phyloP scores from a whole-genome alignment of 2,329 filamentous ascomycete genomes.

The Cylindrodendrum hubeiense region DNA sequence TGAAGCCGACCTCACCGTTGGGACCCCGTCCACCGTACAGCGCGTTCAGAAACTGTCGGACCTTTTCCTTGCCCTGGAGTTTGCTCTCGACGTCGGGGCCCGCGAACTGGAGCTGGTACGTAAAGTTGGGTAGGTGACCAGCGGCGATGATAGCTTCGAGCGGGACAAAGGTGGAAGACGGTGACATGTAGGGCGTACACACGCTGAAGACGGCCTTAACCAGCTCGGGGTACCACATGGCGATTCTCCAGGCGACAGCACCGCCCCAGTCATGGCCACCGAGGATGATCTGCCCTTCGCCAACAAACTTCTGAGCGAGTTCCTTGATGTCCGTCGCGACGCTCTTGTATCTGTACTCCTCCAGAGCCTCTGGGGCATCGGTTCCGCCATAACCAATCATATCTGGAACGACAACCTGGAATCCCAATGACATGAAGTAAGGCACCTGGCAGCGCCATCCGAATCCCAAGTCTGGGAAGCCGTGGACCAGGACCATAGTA shows the following conservation, averaged over 20 bases:
- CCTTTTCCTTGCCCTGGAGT: conserved; percentile 68
- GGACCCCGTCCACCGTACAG: conserved; percentile 76
- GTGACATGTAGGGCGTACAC: conserved; percentile 80
- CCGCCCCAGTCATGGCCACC: conserved; percentile 97
- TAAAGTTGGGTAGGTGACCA: conserved; percentile 74
- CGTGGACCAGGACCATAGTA: conserved; percentile 73
- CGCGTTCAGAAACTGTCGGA: conserved; percentile 77
- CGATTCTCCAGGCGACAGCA: conserved; percentile 78
- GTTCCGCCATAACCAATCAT: conserved; percentile 89
- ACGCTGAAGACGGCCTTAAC: conserved; percentile 82
- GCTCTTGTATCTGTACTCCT: conserved; percentile 78
- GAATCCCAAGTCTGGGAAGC: conserved; percentile 85
- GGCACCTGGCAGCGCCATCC: conserved; percentile 95
- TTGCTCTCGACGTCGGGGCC: conserved; percentile 73
- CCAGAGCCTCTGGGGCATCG: conserved; percentile 71
- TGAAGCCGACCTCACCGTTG: conserved; percentile 69
- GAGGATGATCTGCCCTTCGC: conserved; percentile 74
- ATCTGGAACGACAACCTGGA: conserved; percentile 86
- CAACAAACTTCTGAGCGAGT: conserved; percentile 70
- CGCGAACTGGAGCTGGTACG: conserved; percentile 86
- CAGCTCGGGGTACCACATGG: conserved; percentile 79
- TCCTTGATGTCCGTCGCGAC: conserved; percentile 81
- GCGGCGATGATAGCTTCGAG: conserved; percentile 70
- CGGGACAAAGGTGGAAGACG: conserved; percentile 63
- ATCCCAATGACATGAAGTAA: conserved; percentile 75